These are phyloP conservation scores for Talaromyces wortmannii DNA, from an alignment of 495 filamentous ascomycete genomes.

Conservation along the genomic window DNA sequence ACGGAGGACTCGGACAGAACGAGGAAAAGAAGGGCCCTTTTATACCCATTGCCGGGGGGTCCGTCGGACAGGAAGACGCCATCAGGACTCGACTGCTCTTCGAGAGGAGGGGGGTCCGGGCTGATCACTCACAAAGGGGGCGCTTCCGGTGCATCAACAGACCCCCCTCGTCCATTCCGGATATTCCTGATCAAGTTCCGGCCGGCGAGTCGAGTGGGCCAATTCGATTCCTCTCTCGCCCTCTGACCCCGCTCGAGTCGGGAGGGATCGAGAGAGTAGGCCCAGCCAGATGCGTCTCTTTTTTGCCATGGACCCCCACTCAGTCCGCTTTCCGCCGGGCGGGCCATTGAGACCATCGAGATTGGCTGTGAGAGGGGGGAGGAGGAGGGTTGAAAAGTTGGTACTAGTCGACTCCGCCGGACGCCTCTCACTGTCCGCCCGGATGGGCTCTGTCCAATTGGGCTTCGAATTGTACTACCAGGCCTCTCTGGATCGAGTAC, in stretches of 20 bases:
- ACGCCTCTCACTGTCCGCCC: conserved; percentile 1
- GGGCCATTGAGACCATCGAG: neutral
- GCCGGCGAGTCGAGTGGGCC: conserved; percentile 25
- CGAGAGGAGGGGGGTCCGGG: conserved; percentile 22
- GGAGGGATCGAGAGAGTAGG: conserved; percentile 24
- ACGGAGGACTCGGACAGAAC: conserved; percentile 31
- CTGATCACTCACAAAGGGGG: conserved; percentile 37
- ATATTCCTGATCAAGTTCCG: conserved; percentile 27
- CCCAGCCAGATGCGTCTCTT: conserved; percentile 13
- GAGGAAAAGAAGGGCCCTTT: conserved; percentile 46
- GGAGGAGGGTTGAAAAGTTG: conserved; percentile 1
- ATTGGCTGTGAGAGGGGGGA: conserved; percentile 1
- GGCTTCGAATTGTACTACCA: neutral
- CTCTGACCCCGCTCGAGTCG: conserved; percentile 45
- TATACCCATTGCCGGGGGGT: conserved; percentile 55
- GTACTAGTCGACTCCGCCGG: conserved; percentile 6
- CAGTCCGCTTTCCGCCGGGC: conserved; percentile 3
- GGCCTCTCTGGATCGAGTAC: neutral
- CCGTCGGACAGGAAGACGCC: conserved; percentile 28
- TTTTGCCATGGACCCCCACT: conserved; percentile 6
- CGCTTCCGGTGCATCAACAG: conserved; percentile 39
- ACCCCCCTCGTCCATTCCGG: conserved; percentile 36
- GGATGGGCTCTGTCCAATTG: conserved; percentile 4
- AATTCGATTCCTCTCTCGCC: conserved; percentile 37
- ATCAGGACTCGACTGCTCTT: conserved; percentile 6